These are phyloP conservation scores for Xylariaceae sp. DNA, from an alignment of 2,329 filamentous ascomycete genomes.

Conservation along the genomic window DNA sequence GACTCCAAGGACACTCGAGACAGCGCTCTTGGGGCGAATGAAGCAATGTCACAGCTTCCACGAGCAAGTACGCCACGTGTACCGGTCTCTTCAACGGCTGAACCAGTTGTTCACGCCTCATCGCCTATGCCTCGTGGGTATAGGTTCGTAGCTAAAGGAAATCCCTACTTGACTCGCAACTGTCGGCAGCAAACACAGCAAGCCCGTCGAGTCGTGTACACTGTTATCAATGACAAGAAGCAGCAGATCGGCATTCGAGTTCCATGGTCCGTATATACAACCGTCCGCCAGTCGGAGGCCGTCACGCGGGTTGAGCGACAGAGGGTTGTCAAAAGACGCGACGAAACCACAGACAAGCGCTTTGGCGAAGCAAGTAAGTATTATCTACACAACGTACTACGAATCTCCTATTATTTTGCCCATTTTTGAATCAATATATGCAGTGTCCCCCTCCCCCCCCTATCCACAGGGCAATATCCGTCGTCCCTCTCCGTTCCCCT, in stretches of 20 bases:
- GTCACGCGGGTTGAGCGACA: background rate
- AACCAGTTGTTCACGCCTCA: slow-evolving; percentile 9
- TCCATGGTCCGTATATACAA: slow-evolving; percentile 3
- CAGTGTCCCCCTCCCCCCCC: too few relatives aligned
- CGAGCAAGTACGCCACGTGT: background rate
- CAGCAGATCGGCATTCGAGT: slow-evolving; percentile 16
- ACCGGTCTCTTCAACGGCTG: background rate
- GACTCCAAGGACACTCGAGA: background rate
- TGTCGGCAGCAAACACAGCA: slow-evolving; percentile 11
- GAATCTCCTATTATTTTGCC: background rate
- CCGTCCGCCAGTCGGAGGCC: background rate
- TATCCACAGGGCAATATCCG: too few relatives aligned
- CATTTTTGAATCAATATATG: background rate
- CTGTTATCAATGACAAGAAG: slow-evolving; percentile 7
- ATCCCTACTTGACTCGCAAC: slow-evolving; percentile 13
- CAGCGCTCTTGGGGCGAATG: background rate
- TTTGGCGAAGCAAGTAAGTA: slow-evolving; percentile 15
- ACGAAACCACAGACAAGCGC: slow-evolving; percentile 5
- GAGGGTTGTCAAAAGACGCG: slow-evolving; percentile 2
- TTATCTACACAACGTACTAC: too few relatives aligned
- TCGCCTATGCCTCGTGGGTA: slow-evolving; percentile 12
- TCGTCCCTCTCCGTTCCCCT: background rate
- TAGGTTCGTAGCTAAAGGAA: slow-evolving; percentile 11
- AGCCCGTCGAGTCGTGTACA: slow-evolving; percentile 5
- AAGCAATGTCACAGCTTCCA: background rate